Conservation (phyloP, 2,329 filamentous ascomycete genomes). For the Diaporthe capsici region DNA sequence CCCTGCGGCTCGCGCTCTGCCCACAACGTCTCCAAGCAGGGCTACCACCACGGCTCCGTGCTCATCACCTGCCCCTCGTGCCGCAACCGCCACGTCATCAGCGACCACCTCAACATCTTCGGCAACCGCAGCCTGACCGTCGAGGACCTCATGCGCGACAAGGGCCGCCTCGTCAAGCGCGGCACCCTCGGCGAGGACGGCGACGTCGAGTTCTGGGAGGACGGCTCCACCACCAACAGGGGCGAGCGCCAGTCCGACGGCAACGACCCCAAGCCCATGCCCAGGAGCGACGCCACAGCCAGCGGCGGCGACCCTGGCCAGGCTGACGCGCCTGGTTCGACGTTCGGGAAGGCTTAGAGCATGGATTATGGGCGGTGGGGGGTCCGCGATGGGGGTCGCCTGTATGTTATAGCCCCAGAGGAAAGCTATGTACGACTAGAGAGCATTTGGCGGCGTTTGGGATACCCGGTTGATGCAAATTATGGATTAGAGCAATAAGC, state of each 20-base stretch:
- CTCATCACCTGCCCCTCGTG: slow-evolving; percentile 91
- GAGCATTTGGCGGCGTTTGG: slow-evolving; percentile 30
- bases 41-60: slow-evolving; percentile 91
- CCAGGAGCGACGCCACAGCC: slow-evolving; percentile 4
- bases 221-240: slow-evolving; percentile 65
- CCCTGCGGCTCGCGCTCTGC: slow-evolving; percentile 85
- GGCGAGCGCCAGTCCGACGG: slow-evolving; percentile 44
- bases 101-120: slow-evolving; percentile 87
- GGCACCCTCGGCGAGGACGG: slow-evolving; percentile 81
- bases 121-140: slow-evolving; percentile 78
- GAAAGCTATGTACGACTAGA: not conserved
- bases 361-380: not conserved
- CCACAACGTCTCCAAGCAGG: slow-evolving; percentile 92
- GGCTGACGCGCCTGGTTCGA: slow-evolving; percentile 47
- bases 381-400: not conserved
- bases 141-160: slow-evolving; percentile 82
- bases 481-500: not conserved
- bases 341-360: slow-evolving; percentile 44
- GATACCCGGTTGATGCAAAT: slow-evolving; percentile 24
- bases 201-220: slow-evolving; percentile 94
- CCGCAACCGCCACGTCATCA: slow-evolving; percentile 90
- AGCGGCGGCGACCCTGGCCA: slow-evolving; percentile 13
- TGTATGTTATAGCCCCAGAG: not conserved
- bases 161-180: slow-evolving; percentile 80
- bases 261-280: slow-evolving; percentile 37